These are phyloP conservation scores for Pythium volutum DNA, from an alignment of 352 stramenopile genomes.

Conservation along the genomic window DNA sequence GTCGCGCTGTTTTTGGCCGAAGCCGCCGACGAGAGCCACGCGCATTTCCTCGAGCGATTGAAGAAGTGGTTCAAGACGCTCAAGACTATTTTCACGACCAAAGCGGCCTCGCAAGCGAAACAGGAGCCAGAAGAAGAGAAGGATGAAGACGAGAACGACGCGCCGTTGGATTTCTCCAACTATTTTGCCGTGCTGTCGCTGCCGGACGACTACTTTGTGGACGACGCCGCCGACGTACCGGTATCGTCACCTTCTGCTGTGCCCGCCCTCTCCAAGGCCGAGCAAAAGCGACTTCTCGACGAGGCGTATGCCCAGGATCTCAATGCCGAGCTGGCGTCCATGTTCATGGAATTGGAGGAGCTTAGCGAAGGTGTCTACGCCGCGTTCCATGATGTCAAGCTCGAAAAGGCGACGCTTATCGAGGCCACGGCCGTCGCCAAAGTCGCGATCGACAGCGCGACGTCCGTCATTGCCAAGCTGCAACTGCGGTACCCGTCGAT, in stretches of 20 bases:
- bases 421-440: slow-evolving; percentile 32
- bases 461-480: slow-evolving; percentile 22
- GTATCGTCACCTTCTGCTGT: background rate
- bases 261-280: background rate
- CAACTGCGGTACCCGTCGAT: slow-evolving; percentile 24
- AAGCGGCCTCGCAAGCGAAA: background rate
- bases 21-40: too few species aligned
- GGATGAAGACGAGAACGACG: background rate
- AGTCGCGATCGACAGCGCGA: slow-evolving; percentile 25
- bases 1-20: too few species aligned
- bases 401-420: slow-evolving; percentile 31
- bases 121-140: background rate
- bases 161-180: slow-evolving; percentile 2
- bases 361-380: slow-evolving; percentile 18
- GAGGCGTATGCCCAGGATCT: slow-evolving; percentile 28
- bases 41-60: too few species aligned
- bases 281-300: background rate
- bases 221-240: background rate
- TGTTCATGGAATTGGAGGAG: slow-evolving; percentile 30
- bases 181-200: background rate
- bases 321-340: slow-evolving; percentile 22
- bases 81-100: too few species aligned
- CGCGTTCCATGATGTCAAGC: slow-evolving; percentile 32
- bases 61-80: too few species aligned
- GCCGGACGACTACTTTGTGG: slow-evolving; percentile 10